A percentile compares a stretch with the other conserved stretches of the same genome.
These are phyloP conservation scores for Phytopythium sindhum DNA, from an alignment of 352 stramenopile species.

Conservation along the genomic window DNA sequence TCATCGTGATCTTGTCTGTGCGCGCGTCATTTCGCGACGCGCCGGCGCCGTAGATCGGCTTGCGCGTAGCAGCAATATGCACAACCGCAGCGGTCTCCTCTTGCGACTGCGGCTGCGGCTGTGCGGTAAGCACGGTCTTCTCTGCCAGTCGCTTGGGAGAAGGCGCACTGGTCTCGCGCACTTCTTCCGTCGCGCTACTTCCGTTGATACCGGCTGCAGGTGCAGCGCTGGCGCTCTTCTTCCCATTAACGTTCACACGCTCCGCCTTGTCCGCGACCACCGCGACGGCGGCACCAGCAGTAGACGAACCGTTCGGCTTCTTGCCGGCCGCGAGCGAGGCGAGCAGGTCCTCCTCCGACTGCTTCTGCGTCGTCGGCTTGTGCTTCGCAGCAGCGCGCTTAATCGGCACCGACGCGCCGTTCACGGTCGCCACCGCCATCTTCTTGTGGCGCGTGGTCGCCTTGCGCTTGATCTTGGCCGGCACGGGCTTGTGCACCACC, in stretches of 20 bases:
- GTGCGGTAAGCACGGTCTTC: not conserved
- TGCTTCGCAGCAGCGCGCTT: not conserved
- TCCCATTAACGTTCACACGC: conserved; percentile 4
- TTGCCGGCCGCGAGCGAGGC: conserved; percentile 12
- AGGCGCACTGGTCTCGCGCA: not conserved
- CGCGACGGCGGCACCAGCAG: conserved; percentile 3
- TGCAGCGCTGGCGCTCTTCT: conserved; percentile 11
- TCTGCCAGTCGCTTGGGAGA: not conserved
- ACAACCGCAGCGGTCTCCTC: not conserved
- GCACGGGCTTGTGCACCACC: conserved; percentile 16
- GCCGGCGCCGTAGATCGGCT: not conserved
- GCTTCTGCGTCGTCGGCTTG: conserved; percentile 24
- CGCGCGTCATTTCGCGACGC: not conserved
- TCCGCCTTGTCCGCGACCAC: conserved; percentile 1
- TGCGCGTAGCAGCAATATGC: not conserved
- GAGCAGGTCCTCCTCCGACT: conserved; percentile 37
- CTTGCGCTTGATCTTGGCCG: conserved; percentile 29
- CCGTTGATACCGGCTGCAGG: not conserved
- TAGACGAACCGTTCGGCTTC: conserved; percentile 9
- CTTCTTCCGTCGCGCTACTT: not conserved
- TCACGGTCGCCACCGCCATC: conserved; percentile 9
- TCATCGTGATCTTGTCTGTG: conserved; percentile 67
- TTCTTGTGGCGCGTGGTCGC: conserved; percentile 27
- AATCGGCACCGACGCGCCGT: conserved; percentile 9
- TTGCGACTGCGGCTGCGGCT: not conserved